These are phyloP conservation scores for Aspergillus calidoustus DNA, from an alignment of 2,329 filamentous ascomycete species.

Conservation along the genomic window DNA sequence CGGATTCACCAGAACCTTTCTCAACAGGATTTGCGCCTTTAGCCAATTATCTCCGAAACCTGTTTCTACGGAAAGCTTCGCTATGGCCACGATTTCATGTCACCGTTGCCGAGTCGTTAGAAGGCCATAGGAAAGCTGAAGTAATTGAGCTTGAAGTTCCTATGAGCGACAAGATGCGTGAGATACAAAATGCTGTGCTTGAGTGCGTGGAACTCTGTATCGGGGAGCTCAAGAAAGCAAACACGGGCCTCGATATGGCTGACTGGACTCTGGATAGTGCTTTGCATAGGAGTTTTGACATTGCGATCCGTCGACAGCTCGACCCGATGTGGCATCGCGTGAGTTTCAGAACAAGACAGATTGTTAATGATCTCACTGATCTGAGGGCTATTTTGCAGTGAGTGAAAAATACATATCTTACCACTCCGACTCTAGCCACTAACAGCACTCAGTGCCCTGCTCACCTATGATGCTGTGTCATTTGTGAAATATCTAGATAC, in stretches of 20 bases:
- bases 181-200: constrained; percentile 91
- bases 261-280: constrained; percentile 97
- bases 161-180: constrained; percentile 92
- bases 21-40: constrained; percentile 86
- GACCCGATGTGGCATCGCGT: constrained; percentile 98
- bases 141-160: constrained; percentile 95
- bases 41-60: constrained; percentile 85
- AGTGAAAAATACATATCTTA: neutral
- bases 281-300: constrained; percentile 88
- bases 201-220: constrained; percentile 97
- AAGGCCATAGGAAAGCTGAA: constrained; percentile 90
- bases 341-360: constrained; percentile 92
- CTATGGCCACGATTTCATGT: constrained; percentile 95
- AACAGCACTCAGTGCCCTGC: constrained; percentile 57
- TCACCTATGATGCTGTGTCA: constrained; percentile 86
- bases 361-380: constrained; percentile 85
- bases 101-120: constrained; percentile 83
- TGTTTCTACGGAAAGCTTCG: constrained; percentile 86
- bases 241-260: constrained; percentile 88
- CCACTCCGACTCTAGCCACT: neutral
- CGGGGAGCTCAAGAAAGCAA: constrained; percentile 88
- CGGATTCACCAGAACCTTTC: constrained; percentile 90
- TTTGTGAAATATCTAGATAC: constrained; percentile 94
- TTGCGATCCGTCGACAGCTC: constrained; percentile 83
- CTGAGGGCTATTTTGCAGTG: constrained; percentile 81